Conservation (phyloP, 768 basidiomycete species). For the Hortiboletus campestris region DNA sequence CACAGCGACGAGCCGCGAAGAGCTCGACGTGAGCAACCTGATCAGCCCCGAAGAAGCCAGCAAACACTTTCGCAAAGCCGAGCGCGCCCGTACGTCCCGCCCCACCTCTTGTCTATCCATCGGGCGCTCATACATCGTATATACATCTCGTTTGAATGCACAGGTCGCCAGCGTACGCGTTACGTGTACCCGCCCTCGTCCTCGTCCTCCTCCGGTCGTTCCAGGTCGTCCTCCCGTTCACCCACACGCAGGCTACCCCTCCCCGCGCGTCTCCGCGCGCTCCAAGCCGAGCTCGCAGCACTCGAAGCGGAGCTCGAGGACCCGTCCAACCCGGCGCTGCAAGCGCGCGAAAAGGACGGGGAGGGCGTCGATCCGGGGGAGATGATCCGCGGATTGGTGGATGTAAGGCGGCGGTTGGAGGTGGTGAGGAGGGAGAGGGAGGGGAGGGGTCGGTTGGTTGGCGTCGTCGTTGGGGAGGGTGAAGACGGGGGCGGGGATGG, state of each 20-base stretch:
- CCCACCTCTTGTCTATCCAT: neutral
- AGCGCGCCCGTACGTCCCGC: constrained; percentile 49
- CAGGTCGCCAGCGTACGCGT: constrained; percentile 53
- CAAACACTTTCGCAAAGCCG: constrained; percentile 69
- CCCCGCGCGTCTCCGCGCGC: constrained; percentile 55
- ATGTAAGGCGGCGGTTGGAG: constrained; percentile 66
- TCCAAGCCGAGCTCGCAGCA: constrained; percentile 76
- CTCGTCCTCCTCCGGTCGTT: constrained; percentile 45
- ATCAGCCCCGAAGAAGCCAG: constrained; percentile 67
- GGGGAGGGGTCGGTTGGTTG: constrained; percentile 63
- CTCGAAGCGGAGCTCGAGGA: constrained; percentile 83
- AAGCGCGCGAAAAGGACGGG: constrained; percentile 48
- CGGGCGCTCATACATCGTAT: neutral
- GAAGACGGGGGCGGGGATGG: neutral
- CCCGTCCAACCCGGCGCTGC: constrained; percentile 68
- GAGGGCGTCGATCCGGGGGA: constrained; percentile 69
- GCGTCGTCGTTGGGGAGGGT: constrained; percentile 44
- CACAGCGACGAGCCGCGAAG: constrained; percentile 46
- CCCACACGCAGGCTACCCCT: constrained; percentile 41
- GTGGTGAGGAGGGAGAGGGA: constrained; percentile 65
- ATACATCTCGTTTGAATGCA: too few species aligned
- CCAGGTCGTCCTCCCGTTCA: constrained; percentile 35
- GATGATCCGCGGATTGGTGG: constrained; percentile 73
- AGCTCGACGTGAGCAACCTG: constrained; percentile 65
- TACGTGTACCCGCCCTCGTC: constrained; percentile 72